A percentile compares a stretch with the other conserved stretches of the same genome.
Conservation (phyloP, 2,329 filamentous ascomycete species). For the Capronia epimyces region DNA sequence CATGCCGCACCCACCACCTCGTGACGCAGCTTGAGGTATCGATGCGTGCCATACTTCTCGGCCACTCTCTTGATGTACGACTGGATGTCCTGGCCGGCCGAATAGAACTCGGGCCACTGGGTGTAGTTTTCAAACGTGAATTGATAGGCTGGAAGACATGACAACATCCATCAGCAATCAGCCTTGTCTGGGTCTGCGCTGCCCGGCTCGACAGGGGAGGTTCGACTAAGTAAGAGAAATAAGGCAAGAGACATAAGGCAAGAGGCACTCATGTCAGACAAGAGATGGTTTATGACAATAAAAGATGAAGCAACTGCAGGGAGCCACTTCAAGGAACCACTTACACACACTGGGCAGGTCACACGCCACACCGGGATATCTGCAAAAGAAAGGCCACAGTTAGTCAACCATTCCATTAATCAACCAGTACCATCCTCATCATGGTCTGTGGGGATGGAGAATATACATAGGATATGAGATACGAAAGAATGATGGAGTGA, state of each 20-base stretch:
- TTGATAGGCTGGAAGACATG: slow-evolving; percentile 1
- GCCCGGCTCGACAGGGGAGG: too few relatives aligned
- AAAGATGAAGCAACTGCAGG: not conserved
- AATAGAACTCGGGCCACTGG: slow-evolving; percentile 64
- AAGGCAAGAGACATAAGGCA: too few relatives aligned
- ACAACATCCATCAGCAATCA: too few relatives aligned
- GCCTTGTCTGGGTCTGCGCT: too few relatives aligned
- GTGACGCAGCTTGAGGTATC: slow-evolving; percentile 51
- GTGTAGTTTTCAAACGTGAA: slow-evolving; percentile 52
- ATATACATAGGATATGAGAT: too few relatives aligned
- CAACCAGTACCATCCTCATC: not conserved
- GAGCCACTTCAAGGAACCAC: not conserved
- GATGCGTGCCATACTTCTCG: slow-evolving; percentile 59
- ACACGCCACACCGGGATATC: too few relatives aligned
- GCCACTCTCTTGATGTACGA: slow-evolving; percentile 62
- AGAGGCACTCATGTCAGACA: too few relatives aligned
- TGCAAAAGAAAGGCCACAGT: too few relatives aligned
- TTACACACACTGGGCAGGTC: too few relatives aligned
- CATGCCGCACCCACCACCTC: slow-evolving; percentile 53
- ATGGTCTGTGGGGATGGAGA: too few relatives aligned
- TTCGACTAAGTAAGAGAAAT: too few relatives aligned
- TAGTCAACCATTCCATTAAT: not conserved
- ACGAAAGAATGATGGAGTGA: not conserved
- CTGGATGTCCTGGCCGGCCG: slow-evolving; percentile 60
- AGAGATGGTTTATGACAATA: too few relatives aligned